Evolutionary conservation across 306 rosid species (phyloP).

Genomic region (Hylodesmum podocarpum): DNA sequence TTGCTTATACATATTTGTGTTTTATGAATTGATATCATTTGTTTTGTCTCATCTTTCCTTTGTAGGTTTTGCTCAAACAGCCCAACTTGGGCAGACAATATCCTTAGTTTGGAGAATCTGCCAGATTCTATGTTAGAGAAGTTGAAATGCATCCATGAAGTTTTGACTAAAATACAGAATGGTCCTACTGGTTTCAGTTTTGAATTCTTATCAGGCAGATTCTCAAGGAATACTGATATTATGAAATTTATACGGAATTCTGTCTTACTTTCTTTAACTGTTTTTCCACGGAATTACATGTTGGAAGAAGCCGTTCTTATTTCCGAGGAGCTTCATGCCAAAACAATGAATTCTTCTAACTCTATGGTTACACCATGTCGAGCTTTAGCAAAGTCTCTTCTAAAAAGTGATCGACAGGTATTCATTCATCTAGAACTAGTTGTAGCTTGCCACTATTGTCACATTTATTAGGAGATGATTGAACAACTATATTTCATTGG

Average conservation of each 20-base stretch:
- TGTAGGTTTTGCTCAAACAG: conserved; percentile 76
- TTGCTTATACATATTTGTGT: conserved; percentile 3
- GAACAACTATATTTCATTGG: neutral
- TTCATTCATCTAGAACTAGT: conserved; percentile 7
- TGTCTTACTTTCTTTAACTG: conserved; percentile 70
- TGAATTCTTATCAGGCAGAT: conserved; percentile 61
- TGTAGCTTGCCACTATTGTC: conserved; percentile 7
- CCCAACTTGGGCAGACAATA: conserved; percentile 63
- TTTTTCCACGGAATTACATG: conserved; percentile 76
- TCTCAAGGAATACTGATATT: conserved; percentile 52
- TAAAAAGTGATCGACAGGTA: conserved; percentile 92
- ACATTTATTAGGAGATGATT: conserved; percentile 2
- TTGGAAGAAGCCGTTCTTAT: conserved; percentile 85
- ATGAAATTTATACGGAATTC: conserved; percentile 79
- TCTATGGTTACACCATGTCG: conserved; percentile 74
- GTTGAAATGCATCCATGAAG: conserved; percentile 55
- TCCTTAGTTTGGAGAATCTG: conserved; percentile 66
- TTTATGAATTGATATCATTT: conserved; percentile 21
- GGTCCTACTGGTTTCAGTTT: conserved; percentile 46
- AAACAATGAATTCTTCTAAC: conserved; percentile 53
- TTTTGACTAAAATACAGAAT: conserved; percentile 46
- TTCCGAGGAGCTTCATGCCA: conserved; percentile 74
- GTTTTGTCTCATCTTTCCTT: conserved; percentile 26
- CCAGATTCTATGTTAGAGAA: conserved; percentile 59
- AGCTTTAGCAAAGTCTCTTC: conserved; percentile 74